Conservation (phyloP, 768 basidiomycete species). For the Boletus pseudo-olivaceus region DNA sequence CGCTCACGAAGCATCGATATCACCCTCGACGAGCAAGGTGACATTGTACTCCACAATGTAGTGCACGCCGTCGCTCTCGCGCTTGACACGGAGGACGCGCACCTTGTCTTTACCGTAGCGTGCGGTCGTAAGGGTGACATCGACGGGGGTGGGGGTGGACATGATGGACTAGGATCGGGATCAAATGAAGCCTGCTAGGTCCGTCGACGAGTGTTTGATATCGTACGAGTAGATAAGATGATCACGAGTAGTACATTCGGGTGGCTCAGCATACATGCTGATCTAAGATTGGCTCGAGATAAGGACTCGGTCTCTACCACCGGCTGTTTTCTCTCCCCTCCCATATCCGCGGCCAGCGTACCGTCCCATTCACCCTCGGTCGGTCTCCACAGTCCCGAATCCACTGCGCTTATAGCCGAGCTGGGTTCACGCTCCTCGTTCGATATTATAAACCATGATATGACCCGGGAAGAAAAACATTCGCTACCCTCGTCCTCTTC, state of each 20-base stretch:
- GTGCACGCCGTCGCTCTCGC: constrained; percentile 57
- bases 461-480: neutral
- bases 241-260: neutral
- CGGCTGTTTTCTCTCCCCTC: too few species aligned
- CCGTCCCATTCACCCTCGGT: too few species aligned
- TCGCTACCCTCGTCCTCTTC: neutral
- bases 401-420: neutral
- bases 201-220: neutral
- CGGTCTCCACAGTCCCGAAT: neutral
- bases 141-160: constrained; percentile 8
- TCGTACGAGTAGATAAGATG: too few species aligned
- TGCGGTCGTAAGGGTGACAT: constrained; percentile 41
- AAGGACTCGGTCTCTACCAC: neutral
- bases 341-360: too few species aligned
- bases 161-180: constrained; percentile 22
- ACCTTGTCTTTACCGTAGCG: constrained; percentile 89
- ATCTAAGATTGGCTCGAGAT: neutral
- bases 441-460: neutral
- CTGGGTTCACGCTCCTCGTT: too few species aligned
- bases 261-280: neutral
- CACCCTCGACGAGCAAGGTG: constrained; percentile 75
- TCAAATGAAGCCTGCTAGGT: neutral
- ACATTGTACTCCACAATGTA: constrained; percentile 85
- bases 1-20: constrained; percentile 66
- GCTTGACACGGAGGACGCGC: constrained; percentile 80